Evolutionary conservation across 352 stramenopile genomes (phyloP).

Genomic region (Phytophthora lateralis): DNA sequence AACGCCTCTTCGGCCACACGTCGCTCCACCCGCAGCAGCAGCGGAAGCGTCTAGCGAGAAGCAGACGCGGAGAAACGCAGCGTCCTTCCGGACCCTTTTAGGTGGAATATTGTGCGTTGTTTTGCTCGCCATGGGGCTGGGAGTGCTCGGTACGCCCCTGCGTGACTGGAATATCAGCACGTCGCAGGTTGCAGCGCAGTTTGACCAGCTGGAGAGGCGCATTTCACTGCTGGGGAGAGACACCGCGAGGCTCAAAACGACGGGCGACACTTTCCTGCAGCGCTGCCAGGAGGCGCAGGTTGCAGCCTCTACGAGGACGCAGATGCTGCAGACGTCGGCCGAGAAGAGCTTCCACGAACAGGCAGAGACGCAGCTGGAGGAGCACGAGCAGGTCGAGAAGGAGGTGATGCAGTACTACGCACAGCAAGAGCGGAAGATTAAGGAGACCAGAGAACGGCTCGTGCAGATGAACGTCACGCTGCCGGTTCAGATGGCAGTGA

Average conservation of each 20-base stretch:
- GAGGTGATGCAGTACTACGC: constrained; percentile 34
- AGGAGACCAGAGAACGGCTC: constrained; percentile 27
- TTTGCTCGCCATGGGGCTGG: constrained; percentile 11
- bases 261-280: constrained; percentile 29
- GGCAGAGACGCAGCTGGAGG: constrained; percentile 16
- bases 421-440: constrained; percentile 31
- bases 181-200: constrained; percentile 11
- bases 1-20: not conserved
- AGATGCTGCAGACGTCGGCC: constrained; percentile 24
- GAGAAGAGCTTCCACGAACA: constrained; percentile 25
- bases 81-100: constrained; percentile 15
- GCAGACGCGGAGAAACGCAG: constrained; percentile 7
- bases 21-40: constrained; percentile 6
- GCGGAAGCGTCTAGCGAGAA: constrained; percentile 1
- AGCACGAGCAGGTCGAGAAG: constrained; percentile 30
- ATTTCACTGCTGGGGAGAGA: constrained; percentile 25
- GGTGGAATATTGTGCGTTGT: constrained; percentile 16
- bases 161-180: constrained; percentile 1
- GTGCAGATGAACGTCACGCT: constrained; percentile 35
- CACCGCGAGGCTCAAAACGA: constrained; percentile 22
- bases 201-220: constrained; percentile 37
- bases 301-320: constrained; percentile 20
- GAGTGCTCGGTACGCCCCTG: not conserved
- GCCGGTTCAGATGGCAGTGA: constrained; percentile 26
- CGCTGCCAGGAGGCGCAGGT: constrained; percentile 32